phyloP scores from a whole-genome alignment of 108 stramenopile species.

The Cyclostephanos tholiformis region DNA sequence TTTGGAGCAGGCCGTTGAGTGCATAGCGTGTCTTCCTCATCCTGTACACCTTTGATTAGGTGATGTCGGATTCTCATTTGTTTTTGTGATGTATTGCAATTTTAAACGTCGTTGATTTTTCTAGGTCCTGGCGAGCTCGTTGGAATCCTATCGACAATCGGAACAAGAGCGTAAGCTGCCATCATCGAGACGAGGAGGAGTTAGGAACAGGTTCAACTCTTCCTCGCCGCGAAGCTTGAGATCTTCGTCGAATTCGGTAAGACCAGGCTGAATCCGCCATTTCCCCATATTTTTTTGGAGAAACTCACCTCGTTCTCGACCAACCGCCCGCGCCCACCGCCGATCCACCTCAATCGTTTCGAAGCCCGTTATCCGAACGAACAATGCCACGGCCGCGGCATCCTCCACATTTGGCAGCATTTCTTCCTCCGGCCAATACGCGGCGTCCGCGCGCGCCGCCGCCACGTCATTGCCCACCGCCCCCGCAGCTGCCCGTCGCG shows the following conservation, averaged over 20 bases:
- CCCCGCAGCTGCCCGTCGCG: slow-evolving; percentile 12
- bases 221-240: slow-evolving; percentile 33
- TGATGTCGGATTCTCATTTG: background rate
- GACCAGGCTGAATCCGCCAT: background rate
- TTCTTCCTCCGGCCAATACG: slow-evolving; percentile 24
- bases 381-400: slow-evolving; percentile 14
- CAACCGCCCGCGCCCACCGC: background rate
- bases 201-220: slow-evolving; percentile 34
- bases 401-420: slow-evolving; percentile 5
- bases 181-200: slow-evolving; percentile 34
- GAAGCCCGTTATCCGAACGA: slow-evolving; percentile 32
- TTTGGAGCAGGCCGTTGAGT: slow-evolving; percentile 71
- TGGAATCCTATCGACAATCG: slow-evolving; percentile 56
- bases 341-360: background rate
- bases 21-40: background rate
- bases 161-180: slow-evolving; percentile 67
- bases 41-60: background rate
- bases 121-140: slow-evolving; percentile 62
- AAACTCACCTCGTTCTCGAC: background rate
- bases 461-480: slow-evolving; percentile 32
- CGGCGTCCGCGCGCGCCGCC: slow-evolving; percentile 30
- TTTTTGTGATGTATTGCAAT: background rate
- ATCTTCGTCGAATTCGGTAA: slow-evolving; percentile 41
- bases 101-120: background rate
- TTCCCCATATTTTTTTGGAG: background rate